Percentiles rank a stretch among this genome's conserved stretches.
These are phyloP conservation scores for Dentipellis fragilis DNA, from an alignment of 768 basidiomycete genomes.

Conservation along the genomic window DNA sequence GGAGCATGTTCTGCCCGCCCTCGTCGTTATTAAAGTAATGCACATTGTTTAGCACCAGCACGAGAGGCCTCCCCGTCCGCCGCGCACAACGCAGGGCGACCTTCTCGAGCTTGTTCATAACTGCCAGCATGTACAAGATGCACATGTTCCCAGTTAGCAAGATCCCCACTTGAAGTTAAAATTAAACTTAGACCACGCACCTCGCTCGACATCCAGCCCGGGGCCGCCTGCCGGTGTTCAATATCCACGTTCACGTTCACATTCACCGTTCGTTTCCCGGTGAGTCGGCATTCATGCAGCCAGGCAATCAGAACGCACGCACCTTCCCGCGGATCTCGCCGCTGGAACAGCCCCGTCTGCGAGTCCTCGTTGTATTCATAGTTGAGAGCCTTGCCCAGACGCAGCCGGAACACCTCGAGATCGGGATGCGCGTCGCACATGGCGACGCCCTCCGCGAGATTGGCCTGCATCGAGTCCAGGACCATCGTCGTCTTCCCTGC, in stretches of 20 bases:
- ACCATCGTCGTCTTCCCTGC: constrained; percentile 80
- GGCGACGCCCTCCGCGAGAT: constrained; percentile 61
- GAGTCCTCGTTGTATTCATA: constrained; percentile 83
- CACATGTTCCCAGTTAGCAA: not conserved
- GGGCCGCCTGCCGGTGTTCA: constrained; percentile 43
- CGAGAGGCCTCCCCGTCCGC: constrained; percentile 54
- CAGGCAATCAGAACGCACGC: constrained; percentile 4
- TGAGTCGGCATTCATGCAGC: not conserved
- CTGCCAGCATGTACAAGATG: constrained; percentile 25
- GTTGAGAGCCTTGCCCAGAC: constrained; percentile 78
- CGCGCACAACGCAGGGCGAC: constrained; percentile 61
- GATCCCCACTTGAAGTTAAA: not conserved
- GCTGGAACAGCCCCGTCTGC: constrained; percentile 70
- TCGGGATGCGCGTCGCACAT: constrained; percentile 82
- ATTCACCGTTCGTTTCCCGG: not conserved
- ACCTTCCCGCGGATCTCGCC: constrained; percentile 78
- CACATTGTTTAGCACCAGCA: constrained; percentile 75
- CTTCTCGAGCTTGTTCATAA: constrained; percentile 77
- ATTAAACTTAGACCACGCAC: constrained; percentile 22
- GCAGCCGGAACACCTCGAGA: constrained; percentile 76
- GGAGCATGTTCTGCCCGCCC: constrained; percentile 65
- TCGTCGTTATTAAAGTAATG: constrained; percentile 72
- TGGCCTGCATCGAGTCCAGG: constrained; percentile 67
- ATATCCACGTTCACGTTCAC: not conserved
- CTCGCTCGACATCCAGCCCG: constrained; percentile 73